These are phyloP conservation scores for Abrus pulchellus DNA, from an alignment of 306 rosid species.

Conservation along the genomic window DNA sequence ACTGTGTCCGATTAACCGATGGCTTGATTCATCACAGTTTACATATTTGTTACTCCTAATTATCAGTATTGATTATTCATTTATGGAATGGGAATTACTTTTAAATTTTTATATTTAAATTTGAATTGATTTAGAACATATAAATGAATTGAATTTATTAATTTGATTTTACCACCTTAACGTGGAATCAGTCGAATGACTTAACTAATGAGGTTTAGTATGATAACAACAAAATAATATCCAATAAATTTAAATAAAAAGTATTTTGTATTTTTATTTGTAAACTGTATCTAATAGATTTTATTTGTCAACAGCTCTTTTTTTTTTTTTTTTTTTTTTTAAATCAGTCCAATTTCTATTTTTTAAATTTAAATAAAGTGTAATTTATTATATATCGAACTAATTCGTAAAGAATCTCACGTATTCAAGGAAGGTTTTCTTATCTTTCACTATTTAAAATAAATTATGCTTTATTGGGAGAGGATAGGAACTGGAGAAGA, in stretches of 20 bases:
- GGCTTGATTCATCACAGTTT: background rate
- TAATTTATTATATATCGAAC: background rate
- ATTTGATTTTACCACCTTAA: no score
- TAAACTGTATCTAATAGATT: no score
- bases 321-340: no score
- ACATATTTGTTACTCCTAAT: slow-evolving; percentile 41
- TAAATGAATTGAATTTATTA: background rate
- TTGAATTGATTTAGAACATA: background rate
- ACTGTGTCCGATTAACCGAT: slow-evolving; percentile 36
- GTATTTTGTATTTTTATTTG: no score
- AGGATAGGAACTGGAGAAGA: no score
- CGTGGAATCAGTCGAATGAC: background rate
- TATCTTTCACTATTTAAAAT: no score
- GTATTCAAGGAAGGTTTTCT: background rate
- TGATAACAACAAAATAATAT: background rate
- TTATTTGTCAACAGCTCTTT: no score
- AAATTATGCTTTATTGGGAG: no score
- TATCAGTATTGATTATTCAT: slow-evolving; percentile 37
- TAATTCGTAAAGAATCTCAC: background rate
- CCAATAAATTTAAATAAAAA: background rate
- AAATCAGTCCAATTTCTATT: background rate
- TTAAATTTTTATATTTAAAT: background rate
- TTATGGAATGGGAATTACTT: slow-evolving; percentile 42
- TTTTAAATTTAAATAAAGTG: background rate
- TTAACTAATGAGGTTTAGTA: background rate